Base-by-base conservation (phyloP, 2,329 filamentous ascomycete genomes). In the Lachnellula occidentalis region DNA sequence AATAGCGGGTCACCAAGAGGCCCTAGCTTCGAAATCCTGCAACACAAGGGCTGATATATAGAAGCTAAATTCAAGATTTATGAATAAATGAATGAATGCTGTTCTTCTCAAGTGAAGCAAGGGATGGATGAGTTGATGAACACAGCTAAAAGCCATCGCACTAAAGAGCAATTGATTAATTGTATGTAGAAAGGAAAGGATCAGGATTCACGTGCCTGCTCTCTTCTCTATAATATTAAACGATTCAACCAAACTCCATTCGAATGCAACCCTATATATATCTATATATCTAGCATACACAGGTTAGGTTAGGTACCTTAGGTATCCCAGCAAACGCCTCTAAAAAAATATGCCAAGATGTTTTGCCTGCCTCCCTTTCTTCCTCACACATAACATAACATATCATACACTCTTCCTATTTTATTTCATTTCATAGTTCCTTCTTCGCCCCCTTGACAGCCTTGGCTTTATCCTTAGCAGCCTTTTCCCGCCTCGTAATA, bases 401-500 rank as follows among this genome's bases (percentile, higher is more conserved):
- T 4, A 5, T 3, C 5, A 6, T 31, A 2, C 27, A 31, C 27
- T 2, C 27, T 31, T 9, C 8, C 27, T 31, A 31, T 15, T 15
- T 15, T 15, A n/a, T 17, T 39, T 17, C n/a, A 39, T 39, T 21
- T 56, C 21, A 62, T 17, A 61, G 43, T 17, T 62, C 61, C 58
- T 68, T 69, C 61, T 64, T 66, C 22, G 5, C 51, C 36, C 24
- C 51, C 24, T 17, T 46, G 14, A n/a, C n/a, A n/a, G 48, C 55
- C 59, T 57, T 62, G 6, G 57, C 58, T 53, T 62, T 58, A 51
- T 86, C 84, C 77, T 95, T 96, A 53, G 82, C 85, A 67, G 83
- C 76, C 79, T 97, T 96, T 76, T 96, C 92, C 61, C 80, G 77
- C 61, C 88, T 80, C 54, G 88, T 86, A 66, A 96, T 89, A 60